These are phyloP conservation scores for Vanrija pseudolonga DNA, from an alignment of 1,284 basidiomycete species.

Conservation along the genomic window DNA sequence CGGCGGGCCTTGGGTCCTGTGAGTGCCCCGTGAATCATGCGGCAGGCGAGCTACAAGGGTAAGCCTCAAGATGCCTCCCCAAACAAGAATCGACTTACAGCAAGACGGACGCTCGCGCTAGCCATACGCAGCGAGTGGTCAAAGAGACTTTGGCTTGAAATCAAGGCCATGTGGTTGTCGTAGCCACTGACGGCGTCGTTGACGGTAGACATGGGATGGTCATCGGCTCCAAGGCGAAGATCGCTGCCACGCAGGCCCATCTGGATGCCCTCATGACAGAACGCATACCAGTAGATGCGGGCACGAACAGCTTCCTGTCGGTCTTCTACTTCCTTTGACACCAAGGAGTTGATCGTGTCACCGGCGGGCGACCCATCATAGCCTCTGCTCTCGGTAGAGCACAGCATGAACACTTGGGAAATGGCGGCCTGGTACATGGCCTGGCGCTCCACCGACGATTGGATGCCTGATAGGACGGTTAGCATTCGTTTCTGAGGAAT, in stretches of 20 bases:
- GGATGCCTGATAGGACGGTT: conserved; percentile 47
- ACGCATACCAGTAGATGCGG: conserved; percentile 76
- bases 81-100: conserved; percentile 24
- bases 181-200: not conserved
- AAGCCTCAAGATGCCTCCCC: not conserved
- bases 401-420: conserved; percentile 67
- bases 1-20: conserved; percentile 68
- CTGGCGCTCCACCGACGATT: conserved; percentile 56
- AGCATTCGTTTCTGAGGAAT: not conserved
- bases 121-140: no score
- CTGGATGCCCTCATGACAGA: conserved; percentile 72
- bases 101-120: conserved; percentile 47
- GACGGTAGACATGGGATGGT: conserved; percentile 31
- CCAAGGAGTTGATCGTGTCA: conserved; percentile 51
- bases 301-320: conserved; percentile 55
- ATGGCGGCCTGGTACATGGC: conserved; percentile 62
- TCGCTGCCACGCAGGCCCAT: conserved; percentile 74
- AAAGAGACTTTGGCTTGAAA: no score
- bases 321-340: conserved; percentile 50
- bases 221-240: conserved; percentile 58
- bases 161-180: no score
- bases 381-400: conserved; percentile 56
- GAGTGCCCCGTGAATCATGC: conserved; percentile 67
- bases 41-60: conserved; percentile 56
- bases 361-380: conserved; percentile 46